Base-by-base conservation (phyloP, 2,329 filamentous ascomycete genomes). In the Sporothrix dimorphospora region DNA sequence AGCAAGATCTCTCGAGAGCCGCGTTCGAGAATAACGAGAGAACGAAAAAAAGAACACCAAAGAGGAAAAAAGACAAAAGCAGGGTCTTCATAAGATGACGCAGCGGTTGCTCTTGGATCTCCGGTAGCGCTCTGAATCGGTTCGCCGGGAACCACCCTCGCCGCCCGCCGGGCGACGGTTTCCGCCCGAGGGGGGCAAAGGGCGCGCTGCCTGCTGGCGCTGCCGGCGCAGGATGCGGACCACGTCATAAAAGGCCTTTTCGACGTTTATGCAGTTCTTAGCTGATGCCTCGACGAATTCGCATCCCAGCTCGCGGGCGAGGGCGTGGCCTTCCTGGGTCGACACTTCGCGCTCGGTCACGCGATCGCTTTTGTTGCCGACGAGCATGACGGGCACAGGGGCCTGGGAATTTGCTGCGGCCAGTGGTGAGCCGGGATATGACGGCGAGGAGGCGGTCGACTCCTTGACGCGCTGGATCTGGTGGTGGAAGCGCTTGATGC, bases 401-500 rank as follows among this genome's bases (percentile, higher is more conserved):
- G 89, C 86, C 75, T 88, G 89, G 34, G 88, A 83, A 80, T 81
- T 82, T 79, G 84, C 82, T 77, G 89, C 77, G 79, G 90, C 83
- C 77, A 93, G 86, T 67, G 92, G 91, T 30, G 92, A 94, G 74
- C 92, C 91, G 8, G 91, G 90, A 77, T 93, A 94, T 38, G 91
- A 91, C 8, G 92, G 91, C 30, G 92, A 94, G 59, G 90, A 89
- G 66, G 90, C 88, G 77, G 90, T 90, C 1, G 94, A 97, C 80
- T 98, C 96, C 83, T 98, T 98, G 78, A 98, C 96, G 79, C 97
- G 88, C 82, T 97, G 94, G 78, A 98, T 98, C 83, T 98, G 96
- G 80, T 95, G 92, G 83, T 98, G 94, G 81, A 98, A 98, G 79
- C 92, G 91, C 82, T 94, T 93, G 85, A 99, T 98, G 80, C 95